phyloP scores from a whole-genome alignment of 805 yeast genomes.

The Priceomyces fermenticarens region DNA sequence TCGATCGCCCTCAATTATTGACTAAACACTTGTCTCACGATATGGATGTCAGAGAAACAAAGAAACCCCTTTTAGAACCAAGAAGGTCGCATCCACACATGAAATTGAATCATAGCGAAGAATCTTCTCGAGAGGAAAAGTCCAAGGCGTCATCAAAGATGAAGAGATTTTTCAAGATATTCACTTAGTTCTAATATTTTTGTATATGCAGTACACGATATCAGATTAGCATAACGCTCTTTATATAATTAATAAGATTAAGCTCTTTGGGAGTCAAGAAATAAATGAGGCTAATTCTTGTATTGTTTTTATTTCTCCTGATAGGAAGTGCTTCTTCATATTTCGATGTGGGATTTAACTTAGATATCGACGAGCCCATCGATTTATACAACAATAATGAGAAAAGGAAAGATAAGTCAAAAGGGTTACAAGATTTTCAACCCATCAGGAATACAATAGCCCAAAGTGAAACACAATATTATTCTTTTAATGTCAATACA shows the following conservation, averaged over 20 bases:
- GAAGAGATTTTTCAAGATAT: constrained; percentile 30
- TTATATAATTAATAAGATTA: background rate
- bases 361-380: constrained; percentile 15
- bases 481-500: constrained; percentile 43
- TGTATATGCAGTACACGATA: too few species aligned
- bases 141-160: constrained; percentile 3
- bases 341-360: constrained; percentile 10
- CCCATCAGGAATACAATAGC: constrained; percentile 34
- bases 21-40: constrained; percentile 41
- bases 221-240: background rate
- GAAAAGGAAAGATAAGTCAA: constrained; percentile 10
- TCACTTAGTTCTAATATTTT: constrained; percentile 9
- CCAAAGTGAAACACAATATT: constrained; percentile 39
- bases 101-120: background rate
- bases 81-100: constrained; percentile 40
- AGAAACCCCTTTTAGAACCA: constrained; percentile 30
- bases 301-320: constrained; percentile 1
- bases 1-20: constrained; percentile 12
- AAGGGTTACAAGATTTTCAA: constrained; percentile 32
- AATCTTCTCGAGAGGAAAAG: background rate
- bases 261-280: background rate
- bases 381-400: constrained; percentile 4
- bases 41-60: constrained; percentile 13
- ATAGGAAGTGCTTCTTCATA: constrained; percentile 4
- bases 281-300: constrained; percentile 6